phyloP scores from a whole-genome alignment of 495 filamentous ascomycete species.

The Hyaloscypha variabilis region DNA sequence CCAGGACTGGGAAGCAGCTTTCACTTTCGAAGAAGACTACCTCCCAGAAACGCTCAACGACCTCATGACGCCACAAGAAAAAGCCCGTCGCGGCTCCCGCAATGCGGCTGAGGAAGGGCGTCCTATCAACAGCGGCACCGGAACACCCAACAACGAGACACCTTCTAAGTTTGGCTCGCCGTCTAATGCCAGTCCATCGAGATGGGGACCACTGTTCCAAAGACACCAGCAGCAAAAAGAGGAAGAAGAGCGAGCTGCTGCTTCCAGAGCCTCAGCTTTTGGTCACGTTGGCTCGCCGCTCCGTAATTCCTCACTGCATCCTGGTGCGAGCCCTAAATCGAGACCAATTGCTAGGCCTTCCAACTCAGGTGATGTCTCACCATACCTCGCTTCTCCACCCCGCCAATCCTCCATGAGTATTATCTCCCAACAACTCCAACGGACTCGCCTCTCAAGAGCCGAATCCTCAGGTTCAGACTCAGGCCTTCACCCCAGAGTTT shows the following conservation, averaged over 20 bases:
- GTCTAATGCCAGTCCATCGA: constrained; percentile 76
- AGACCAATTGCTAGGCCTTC: constrained; percentile 27
- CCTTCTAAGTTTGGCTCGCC: constrained; percentile 82
- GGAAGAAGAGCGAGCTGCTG: constrained; percentile 46
- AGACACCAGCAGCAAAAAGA: constrained; percentile 77
- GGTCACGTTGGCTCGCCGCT: constrained; percentile 93
- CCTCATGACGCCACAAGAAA: constrained; percentile 88
- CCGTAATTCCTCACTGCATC: constrained; percentile 74
- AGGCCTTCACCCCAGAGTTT: constrained; percentile 26
- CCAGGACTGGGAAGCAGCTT: constrained; percentile 81
- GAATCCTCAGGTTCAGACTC: constrained; percentile 32
- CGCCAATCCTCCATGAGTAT: constrained; percentile 62
- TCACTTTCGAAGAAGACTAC: constrained; percentile 92
- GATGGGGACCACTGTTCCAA: constrained; percentile 84
- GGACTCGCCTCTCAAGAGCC: constrained; percentile 50
- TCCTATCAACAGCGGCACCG: constrained; percentile 49
- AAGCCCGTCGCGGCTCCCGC: constrained; percentile 79
- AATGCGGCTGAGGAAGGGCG: constrained; percentile 63
- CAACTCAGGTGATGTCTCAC: constrained; percentile 58
- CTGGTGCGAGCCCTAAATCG: constrained; percentile 63
- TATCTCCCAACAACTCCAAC: constrained; percentile 70
- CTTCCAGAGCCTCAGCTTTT: constrained; percentile 59
- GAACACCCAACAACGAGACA: constrained; percentile 44
- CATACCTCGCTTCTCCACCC: constrained; percentile 67
- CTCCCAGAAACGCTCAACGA: constrained; percentile 86